Evolutionary conservation across 305 asterid species (phyloP).

Genomic region (Solanum hybrid): DNA sequence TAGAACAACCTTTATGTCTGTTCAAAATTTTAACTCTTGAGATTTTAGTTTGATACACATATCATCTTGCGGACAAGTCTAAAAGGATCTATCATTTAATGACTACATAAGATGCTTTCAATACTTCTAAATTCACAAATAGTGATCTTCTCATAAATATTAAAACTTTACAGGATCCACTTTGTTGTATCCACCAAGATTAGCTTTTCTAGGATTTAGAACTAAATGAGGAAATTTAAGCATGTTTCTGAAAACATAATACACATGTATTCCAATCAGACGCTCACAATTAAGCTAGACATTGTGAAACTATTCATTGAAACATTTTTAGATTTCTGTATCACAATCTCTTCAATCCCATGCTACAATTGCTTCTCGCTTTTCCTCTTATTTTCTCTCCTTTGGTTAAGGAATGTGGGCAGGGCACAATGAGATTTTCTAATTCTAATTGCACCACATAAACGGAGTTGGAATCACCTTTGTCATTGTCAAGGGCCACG

Average conservation of each 20-base stretch:
- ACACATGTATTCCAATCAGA: background rate
- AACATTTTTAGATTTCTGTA: background rate
- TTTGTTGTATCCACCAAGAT: background rate
- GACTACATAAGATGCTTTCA: background rate
- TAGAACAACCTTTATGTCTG: background rate
- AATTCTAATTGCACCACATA: background rate
- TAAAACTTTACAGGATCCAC: background rate
- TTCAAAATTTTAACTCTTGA: background rate
- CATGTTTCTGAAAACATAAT: background rate
- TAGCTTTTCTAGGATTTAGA: background rate
- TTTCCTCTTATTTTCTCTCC: background rate
- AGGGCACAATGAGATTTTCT: background rate
- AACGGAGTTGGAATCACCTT: conserved; percentile 31
- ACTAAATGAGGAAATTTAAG: background rate
- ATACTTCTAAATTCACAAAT: background rate
- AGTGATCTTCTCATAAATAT: background rate
- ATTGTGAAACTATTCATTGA: background rate
- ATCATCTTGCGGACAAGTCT: background rate
- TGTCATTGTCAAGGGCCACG: conserved; percentile 83
- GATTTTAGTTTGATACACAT: background rate
- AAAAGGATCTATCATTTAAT: background rate
- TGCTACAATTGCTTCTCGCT: background rate
- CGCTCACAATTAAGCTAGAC: background rate
- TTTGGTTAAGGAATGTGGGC: background rate
- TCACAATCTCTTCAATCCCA: background rate